Evolutionary conservation across 148 eudicot genomes (phyloP), one percentile per base, ranked within the genome.

Genomic region (Camellia granthamiana): DNA sequence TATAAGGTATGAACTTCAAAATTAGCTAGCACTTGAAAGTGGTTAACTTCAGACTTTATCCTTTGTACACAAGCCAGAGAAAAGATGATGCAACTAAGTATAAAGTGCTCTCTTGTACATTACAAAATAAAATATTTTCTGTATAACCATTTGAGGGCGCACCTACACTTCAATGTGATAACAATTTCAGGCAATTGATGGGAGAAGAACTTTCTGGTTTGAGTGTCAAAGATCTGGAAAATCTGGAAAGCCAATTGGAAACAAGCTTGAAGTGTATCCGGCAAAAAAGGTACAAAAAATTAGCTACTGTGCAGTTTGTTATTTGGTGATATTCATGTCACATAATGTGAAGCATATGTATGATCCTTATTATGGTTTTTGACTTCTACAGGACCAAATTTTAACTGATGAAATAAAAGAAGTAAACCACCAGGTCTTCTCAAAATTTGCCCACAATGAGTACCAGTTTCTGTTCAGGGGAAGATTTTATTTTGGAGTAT

Each of bases 131-230:
- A 51, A 51, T 51, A 51, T 51, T 5, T 5, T 5, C 54, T 51
- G 54, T 23, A 64, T 23, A 19, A 23, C 9, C 3, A 21, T 7
- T 23, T 41, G 47, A 67, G 71, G 47, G 12, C 6, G 1, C 42
- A 43, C 52, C 49, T 10, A 8, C 14, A 18, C 11, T 43, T 14
- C 68, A 70, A 61, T 30, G 42, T 21, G 43, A 59, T 10, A 47
- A 63, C 66, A 70, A 77, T 76, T 86, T 81, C 90, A 93, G 97
- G 88, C 88, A 86, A 75, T 85, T 91, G 63, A 46, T 85, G 86
- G 97, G 97, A 74, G 87, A 90, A 86, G 87, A 89, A 69, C 93
- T 93, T 77, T 85, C 91, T 81, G 91, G 92, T 79, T 80, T 93
- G 86, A 89, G 82, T 63, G 41, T 82, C 81, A 83, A 89, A 71